A percentile compares a stretch with the other conserved stretches of the same genome.
These are phyloP conservation scores for Seiridium unicorne DNA, from an alignment of 2,329 filamentous ascomycete species.

Conservation along the genomic window DNA sequence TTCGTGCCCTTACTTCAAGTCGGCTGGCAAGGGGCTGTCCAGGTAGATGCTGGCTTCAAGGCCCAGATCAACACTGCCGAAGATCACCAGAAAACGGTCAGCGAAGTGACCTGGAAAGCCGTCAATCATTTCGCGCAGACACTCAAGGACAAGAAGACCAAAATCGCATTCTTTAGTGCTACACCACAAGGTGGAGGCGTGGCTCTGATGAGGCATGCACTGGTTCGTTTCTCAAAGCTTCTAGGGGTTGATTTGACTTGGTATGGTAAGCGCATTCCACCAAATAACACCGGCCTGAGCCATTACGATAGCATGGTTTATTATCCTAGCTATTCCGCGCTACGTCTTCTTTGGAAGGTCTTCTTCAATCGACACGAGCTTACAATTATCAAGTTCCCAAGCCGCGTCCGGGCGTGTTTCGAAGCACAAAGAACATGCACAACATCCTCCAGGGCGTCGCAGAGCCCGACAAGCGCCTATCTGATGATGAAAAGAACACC, in stretches of 20 bases:
- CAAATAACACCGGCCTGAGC: no score
- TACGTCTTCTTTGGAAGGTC: no score
- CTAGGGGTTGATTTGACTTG: conserved; percentile 70
- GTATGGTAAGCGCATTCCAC: conserved; percentile 50
- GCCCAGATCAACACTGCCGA: conserved; percentile 56
- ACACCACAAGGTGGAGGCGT: conserved; percentile 83
- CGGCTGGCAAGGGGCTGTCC: conserved; percentile 65
- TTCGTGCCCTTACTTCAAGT: conserved; percentile 67
- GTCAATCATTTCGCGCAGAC: conserved; percentile 62
- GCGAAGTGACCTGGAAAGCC: conserved; percentile 61
- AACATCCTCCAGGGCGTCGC: conserved; percentile 84
- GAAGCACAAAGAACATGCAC: conserved; percentile 84
- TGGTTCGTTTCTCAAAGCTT: conserved; percentile 68
- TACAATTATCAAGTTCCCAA: conserved; percentile 59
- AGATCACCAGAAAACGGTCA: conserved; percentile 61
- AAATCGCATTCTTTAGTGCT: conserved; percentile 76
- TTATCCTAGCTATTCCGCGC: no score
- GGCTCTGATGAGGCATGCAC: conserved; percentile 76
- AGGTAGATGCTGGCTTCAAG: conserved; percentile 66
- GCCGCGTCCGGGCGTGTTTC: conserved; percentile 75
- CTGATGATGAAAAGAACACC: conserved; percentile 56
- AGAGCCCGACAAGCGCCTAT: conserved; percentile 62
- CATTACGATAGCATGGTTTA: no score
- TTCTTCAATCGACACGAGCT: no score
- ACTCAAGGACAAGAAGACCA: conserved; percentile 62